Evolutionary conservation across 2,329 filamentous ascomycete genomes (phyloP).

Genomic region (Dactylonectria estremocensis): DNA sequence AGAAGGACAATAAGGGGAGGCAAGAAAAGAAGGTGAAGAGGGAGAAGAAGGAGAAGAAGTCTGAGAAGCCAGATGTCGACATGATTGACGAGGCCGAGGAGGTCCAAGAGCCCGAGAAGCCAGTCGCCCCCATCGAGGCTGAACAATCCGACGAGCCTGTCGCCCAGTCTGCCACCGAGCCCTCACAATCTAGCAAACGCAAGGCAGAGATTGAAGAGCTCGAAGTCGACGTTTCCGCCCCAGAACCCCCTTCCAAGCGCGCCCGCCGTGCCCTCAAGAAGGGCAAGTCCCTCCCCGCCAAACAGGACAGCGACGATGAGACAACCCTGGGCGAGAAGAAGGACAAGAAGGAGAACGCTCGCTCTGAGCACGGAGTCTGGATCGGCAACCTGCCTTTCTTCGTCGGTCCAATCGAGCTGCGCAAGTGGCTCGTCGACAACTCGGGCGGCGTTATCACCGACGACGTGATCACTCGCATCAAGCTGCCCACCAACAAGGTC

Average conservation of each 20-base stretch:
- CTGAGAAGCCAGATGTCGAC: slow-evolving; percentile 20
- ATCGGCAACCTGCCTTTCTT: slow-evolving; percentile 95
- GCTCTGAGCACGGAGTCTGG: slow-evolving; percentile 91
- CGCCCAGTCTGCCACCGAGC: slow-evolving; percentile 21
- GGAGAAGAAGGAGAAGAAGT: slow-evolving; percentile 33
- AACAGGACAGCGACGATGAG: slow-evolving; percentile 56
- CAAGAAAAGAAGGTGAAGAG: slow-evolving; percentile 20
- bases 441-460: slow-evolving; percentile 76
- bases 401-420: slow-evolving; percentile 80
- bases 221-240: slow-evolving; percentile 90
- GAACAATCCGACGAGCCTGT: slow-evolving; percentile 26
- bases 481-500: slow-evolving; percentile 79
- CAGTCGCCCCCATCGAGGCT: slow-evolving; percentile 25
- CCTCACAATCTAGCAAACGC: slow-evolving; percentile 68
- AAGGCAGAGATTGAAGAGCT: slow-evolving; percentile 81
- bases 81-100: slow-evolving; percentile 25
- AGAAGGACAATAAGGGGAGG: slow-evolving; percentile 43
- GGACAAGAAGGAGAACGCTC: slow-evolving; percentile 64
- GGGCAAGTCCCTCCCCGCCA: slow-evolving; percentile 71
- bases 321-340: slow-evolving; percentile 54
- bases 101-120: slow-evolving; percentile 22
- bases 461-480: slow-evolving; percentile 85
- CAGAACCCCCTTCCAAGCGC: slow-evolving; percentile 96
- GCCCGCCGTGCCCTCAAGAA: slow-evolving; percentile 93
- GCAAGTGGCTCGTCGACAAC: slow-evolving; percentile 83